These are phyloP conservation scores for Mucor mucedo DNA, from an alignment of 371 early-diverging fungal genomes.

Conservation along the genomic window DNA sequence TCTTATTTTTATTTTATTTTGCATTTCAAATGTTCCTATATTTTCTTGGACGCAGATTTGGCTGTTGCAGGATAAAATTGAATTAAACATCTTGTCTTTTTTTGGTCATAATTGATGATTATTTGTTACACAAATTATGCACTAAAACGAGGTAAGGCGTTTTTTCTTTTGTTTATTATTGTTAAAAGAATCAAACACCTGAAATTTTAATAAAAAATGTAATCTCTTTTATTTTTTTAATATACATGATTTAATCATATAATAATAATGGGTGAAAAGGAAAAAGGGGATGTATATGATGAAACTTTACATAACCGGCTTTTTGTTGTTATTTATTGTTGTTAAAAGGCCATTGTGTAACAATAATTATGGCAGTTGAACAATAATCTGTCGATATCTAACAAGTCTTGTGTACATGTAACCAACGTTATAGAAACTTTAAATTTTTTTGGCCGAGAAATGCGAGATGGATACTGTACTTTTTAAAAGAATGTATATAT, in stretches of 20 bases:
- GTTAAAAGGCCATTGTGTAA: background rate
- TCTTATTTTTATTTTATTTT: too few relatives aligned
- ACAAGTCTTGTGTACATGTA: background rate
- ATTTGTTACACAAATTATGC: conserved; percentile 8
- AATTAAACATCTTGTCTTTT: background rate
- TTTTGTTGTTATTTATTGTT: conserved; percentile 1
- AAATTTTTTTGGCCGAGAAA: background rate
- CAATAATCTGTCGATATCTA: background rate
- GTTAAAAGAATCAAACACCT: background rate
- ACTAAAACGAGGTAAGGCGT: conserved; percentile 6
- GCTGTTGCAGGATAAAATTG: background rate
- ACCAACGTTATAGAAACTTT: conserved; percentile 1
- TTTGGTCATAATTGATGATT: background rate
- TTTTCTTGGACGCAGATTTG: too few relatives aligned
- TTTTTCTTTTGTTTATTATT: background rate
- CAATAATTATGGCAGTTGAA: background rate
- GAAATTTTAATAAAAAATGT: too few relatives aligned
- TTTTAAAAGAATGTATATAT: background rate
- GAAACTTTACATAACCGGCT: background rate
- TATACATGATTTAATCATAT: too few relatives aligned
- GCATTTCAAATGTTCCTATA: too few relatives aligned
- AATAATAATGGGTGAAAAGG: too few relatives aligned
- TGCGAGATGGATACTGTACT: background rate
- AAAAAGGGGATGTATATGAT: background rate
- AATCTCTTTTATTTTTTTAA: too few relatives aligned